Conservation (phyloP, 2,329 filamentous ascomycete genomes). For the Tolypocladium ophioglossoides region DNA sequence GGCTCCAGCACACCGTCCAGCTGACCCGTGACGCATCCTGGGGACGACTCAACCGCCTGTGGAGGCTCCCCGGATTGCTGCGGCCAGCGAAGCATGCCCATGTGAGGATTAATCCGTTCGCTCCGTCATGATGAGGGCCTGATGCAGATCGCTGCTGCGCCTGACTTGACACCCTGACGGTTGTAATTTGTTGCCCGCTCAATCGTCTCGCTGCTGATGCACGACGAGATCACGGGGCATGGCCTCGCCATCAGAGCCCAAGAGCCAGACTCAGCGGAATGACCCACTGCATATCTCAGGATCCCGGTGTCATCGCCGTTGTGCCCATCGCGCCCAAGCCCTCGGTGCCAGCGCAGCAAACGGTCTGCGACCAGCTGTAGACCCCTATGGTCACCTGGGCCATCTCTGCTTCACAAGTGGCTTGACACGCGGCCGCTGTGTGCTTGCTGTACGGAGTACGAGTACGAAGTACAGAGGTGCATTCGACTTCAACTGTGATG, state of each 20-base stretch:
- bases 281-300: neutral
- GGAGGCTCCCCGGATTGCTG: neutral
- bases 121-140: neutral
- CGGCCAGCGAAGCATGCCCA: neutral
- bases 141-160: neutral
- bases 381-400: slow-evolving; percentile 3
- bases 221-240: neutral
- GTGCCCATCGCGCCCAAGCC: slow-evolving; percentile 1
- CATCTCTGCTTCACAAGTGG: neutral
- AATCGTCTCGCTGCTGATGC: neutral
- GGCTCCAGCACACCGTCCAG: slow-evolving; percentile 8
- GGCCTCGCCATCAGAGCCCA: neutral
- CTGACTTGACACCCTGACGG: neutral
- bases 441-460: too few species aligned
- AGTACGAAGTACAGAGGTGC: too few species aligned
- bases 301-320: neutral
- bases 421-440: neutral
- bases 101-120: neutral
- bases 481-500: neutral
- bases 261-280: neutral
- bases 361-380: neutral
- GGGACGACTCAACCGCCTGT: neutral
- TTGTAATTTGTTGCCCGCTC: neutral
- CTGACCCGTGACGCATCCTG: slow-evolving; percentile 7
- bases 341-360: slow-evolving; percentile 5